Percentiles rank a stretch among this genome's conserved stretches.
Evolutionary conservation across 1,139 yeast species (phyloP).

Genomic region (Suhomyces maxii): DNA sequence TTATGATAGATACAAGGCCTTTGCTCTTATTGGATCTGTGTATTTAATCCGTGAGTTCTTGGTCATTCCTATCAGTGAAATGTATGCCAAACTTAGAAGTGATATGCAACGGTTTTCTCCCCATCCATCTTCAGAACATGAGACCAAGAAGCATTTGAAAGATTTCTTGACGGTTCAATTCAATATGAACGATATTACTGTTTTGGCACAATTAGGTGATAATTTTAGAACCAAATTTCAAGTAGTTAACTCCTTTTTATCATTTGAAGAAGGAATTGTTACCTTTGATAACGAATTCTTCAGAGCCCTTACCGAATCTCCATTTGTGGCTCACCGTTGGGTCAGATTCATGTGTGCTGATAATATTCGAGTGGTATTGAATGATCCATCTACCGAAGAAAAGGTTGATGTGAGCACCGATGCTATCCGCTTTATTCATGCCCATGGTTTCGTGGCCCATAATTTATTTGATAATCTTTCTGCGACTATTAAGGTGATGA

Average conservation of each 20-base stretch:
- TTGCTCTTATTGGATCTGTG: constrained; percentile 53
- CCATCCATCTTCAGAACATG: constrained; percentile 9
- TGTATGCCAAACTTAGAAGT: constrained; percentile 25
- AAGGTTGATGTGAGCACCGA: constrained; percentile 25
- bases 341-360: constrained; percentile 50
- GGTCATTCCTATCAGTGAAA: constrained; percentile 33
- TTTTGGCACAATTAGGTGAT: constrained; percentile 40
- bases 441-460: constrained; percentile 58
- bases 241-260: constrained; percentile 25
- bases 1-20: constrained; percentile 52
- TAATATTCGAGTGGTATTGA: constrained; percentile 23
- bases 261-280: constrained; percentile 20
- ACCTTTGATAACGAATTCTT: constrained; percentile 32
- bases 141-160: constrained; percentile 1
- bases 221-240: constrained; percentile 53
- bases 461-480: constrained; percentile 62
- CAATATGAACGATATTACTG: constrained; percentile 26
- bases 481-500: constrained; percentile 52
- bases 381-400: constrained; percentile 16
- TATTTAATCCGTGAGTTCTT: constrained; percentile 52
- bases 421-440: constrained; percentile 41
- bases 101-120: constrained; percentile 23
- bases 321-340: constrained; percentile 50
- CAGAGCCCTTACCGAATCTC: constrained; percentile 57
- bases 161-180: constrained; percentile 17